Evolutionary conservation across 345 rosid genomes (phyloP).

Genomic region (Eucalyptus decipiens): DNA sequence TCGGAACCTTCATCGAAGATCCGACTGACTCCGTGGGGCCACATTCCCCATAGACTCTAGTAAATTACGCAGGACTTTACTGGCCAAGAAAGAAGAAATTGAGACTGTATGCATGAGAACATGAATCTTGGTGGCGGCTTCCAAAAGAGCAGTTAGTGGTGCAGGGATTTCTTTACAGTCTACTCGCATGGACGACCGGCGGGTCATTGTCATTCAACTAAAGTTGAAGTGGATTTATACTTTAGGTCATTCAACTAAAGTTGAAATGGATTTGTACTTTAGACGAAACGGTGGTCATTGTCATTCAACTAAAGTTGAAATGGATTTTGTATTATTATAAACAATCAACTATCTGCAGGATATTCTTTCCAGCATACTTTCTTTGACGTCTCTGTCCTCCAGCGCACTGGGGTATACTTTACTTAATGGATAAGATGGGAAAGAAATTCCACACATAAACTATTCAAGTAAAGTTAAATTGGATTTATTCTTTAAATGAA

Average conservation of each 20-base stretch:
- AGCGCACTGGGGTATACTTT: background rate
- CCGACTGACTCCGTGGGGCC: background rate
- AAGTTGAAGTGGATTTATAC: too few species aligned
- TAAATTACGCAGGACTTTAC: background rate
- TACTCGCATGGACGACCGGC: background rate
- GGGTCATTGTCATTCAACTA: background rate
- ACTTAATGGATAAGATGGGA: background rate
- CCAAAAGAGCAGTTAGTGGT: background rate
- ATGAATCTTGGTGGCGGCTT: background rate
- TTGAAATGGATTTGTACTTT: background rate
- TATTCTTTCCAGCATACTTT: background rate
- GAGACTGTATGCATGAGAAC: background rate
- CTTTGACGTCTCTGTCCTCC: background rate
- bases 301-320: background rate
- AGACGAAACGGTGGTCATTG: background rate
- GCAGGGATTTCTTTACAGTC: background rate
- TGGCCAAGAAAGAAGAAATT: background rate
- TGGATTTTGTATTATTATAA: background rate
- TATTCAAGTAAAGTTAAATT: background rate
- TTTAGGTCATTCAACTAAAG: too few species aligned
- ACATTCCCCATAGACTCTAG: background rate
- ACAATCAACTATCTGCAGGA: background rate
- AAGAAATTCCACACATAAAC: background rate
- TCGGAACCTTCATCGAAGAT: background rate
- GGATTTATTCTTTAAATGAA: background rate